phyloP scores from a whole-genome alignment of 164 flowering plant species.

The Annona cherimola region DNA sequence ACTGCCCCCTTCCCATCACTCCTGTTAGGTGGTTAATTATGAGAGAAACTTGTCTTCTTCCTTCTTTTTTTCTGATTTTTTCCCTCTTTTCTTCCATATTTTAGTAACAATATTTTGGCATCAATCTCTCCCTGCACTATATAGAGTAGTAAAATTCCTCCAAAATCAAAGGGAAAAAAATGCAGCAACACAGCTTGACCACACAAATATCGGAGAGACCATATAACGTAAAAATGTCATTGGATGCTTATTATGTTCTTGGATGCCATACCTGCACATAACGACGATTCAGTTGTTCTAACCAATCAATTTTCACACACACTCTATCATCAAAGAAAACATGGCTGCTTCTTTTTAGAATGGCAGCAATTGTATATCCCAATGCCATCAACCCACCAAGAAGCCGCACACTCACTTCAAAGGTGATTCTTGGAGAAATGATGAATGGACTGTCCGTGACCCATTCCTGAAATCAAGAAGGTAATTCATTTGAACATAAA shows the following conservation, averaged over 20 bases:
- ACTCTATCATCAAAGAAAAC: conserved; percentile 71
- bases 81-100: too few species aligned
- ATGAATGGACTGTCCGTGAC: conserved; percentile 88
- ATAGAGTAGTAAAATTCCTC: not conserved
- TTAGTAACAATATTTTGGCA: too few species aligned
- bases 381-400: conserved; percentile 98
- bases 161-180: not conserved
- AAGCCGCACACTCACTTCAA: conserved; percentile 97
- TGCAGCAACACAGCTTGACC: not conserved
- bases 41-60: too few species aligned
- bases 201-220: too few species aligned
- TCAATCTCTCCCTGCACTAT: too few species aligned
- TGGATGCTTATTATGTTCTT: too few species aligned
- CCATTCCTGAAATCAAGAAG: conserved; percentile 78
- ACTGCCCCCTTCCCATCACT: too few species aligned
- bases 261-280: conserved; percentile 71
- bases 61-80: too few species aligned
- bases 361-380: conserved; percentile 96
- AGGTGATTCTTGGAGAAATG: conserved; percentile 94
- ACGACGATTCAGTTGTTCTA: conserved; percentile 79
- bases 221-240: too few species aligned
- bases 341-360: conserved; percentile 91
- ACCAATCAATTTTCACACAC: conserved; percentile 87
- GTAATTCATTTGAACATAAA: not conserved
- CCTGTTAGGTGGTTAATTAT: too few species aligned